These are phyloP conservation scores for Jackrogersella minutella DNA, from an alignment of 495 filamentous ascomycete genomes.

Conservation along the genomic window DNA sequence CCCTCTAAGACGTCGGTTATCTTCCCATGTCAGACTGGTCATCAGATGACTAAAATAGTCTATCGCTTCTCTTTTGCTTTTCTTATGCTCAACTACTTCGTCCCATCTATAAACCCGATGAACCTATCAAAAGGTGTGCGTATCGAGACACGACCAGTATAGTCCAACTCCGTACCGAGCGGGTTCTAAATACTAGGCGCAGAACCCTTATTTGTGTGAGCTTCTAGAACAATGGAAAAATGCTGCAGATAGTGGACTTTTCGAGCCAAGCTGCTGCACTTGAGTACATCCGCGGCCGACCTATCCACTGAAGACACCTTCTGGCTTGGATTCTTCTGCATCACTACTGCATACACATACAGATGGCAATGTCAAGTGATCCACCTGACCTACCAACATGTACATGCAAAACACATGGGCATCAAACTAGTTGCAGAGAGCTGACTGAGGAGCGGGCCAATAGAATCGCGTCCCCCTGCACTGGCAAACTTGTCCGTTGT, in stretches of 20 bases:
- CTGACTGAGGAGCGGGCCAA: constrained; percentile 34
- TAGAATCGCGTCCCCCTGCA: constrained; percentile 26
- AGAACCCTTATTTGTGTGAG: constrained; percentile 6
- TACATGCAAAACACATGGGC: constrained; percentile 44
- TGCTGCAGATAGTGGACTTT: constrained; percentile 13
- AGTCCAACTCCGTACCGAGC: not conserved
- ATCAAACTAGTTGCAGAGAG: constrained; percentile 39
- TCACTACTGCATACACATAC: constrained; percentile 30
- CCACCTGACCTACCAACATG: constrained; percentile 25
- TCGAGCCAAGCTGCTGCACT: constrained; percentile 20
- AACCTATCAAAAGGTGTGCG: constrained; percentile 1
- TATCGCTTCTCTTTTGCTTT: constrained; percentile 15
- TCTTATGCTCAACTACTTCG: constrained; percentile 4
- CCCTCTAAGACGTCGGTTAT: constrained; percentile 37
- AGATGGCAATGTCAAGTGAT: constrained; percentile 37
- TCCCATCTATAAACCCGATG: constrained; percentile 4
- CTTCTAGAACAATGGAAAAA: constrained; percentile 41
- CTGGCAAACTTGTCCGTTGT: constrained; percentile 26
- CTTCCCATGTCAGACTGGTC: constrained; percentile 30
- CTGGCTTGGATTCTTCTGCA: constrained; percentile 28
- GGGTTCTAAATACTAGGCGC: constrained; percentile 1
- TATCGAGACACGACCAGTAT: not conserved
- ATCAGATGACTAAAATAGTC: constrained; percentile 31
- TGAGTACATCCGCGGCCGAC: constrained; percentile 32
- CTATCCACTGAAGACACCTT: constrained; percentile 27